Evolutionary conservation across 1,139 yeast species (phyloP), one percentile per base, ranked within the genome.

Genomic region (Kodamaea sp.): DNA sequence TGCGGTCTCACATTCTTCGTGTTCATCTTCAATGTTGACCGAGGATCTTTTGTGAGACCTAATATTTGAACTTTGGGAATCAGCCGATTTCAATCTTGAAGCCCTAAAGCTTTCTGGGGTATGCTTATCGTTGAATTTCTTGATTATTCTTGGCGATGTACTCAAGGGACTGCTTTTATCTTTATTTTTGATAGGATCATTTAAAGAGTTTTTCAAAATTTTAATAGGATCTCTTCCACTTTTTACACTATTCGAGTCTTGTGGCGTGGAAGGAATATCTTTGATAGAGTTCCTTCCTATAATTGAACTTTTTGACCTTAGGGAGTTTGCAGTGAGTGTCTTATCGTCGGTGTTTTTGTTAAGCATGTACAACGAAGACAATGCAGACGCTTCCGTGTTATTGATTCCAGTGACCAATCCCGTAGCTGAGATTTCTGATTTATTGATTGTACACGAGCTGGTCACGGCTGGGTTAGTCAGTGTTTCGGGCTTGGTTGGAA

Each of bases 291-390:
- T 26, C 8, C 19, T 21, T 13, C 22, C 14, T 15, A 29, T 22
- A n/a, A 28, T 9, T n/a, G 36, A 34, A 11, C 26, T 31, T 29
- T 34, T 35, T 9, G 39, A 29, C 11, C 28, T 31, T 5, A 37
- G 10, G 4, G 40, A 36, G 11, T 32, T 27, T 1, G 32, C 19
- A 2, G 41, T 26, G 2, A 29, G 14, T 8, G 29, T 29, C 21
- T 44, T 46, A 7, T 62, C 70, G 5, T 65, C 70, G 8, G 61
- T 55, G 11, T 50, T 55, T 39, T 65, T 67, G 38, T 66, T 65
- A 31, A 70, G 53, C n/a, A 59, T 58, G 44, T 70, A 70, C 28
- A 70, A 56, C 1, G 72, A 47, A 2, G 70, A 58, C 21, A 70
- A 52, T 0, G 76, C 76, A 0, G 75, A 61, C 3, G 49, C 48